Base-by-base conservation (phyloP, 2,329 filamentous ascomycete species). In the Ophiostoma perfectum region DNA sequence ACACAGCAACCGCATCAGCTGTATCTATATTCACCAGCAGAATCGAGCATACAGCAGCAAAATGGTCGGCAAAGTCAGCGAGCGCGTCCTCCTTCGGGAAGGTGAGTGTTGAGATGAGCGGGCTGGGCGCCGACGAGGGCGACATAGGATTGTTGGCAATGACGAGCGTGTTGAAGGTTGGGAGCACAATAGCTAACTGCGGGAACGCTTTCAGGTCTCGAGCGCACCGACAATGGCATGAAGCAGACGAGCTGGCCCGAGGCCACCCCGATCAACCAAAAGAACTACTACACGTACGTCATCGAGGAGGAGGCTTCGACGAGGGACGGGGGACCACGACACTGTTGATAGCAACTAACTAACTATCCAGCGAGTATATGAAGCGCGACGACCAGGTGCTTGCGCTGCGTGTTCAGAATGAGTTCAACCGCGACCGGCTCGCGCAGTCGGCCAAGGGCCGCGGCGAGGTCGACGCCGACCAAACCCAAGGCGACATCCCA, bases 191-290 rank as follows among this genome's bases (percentile, higher is more conserved):
- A 11, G 16, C 55, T 36, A 27, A 8, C 16, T n/a, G 55, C 39
- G 8, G 36, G 58, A 42, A 41, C 41, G 2, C 41, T n/a, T n/a
- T 4, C 77, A 97, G 94, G 95, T 73, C 88, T 99, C 72, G 92
- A 96, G 81, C 87, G 94, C 77, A 98, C 95, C 70, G 95, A 99
- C 82, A 99, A 99, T 86, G 93, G 94, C 80, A 94, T 99, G 90
- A 95, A 93, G 76, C 87, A 95, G 76, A 91, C 93, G 64, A 96
- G 86, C 78, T 99, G 95, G 94, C 94, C 95, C 9, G 90, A 95
- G 76, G 88, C 97, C 69, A 85, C 87, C 60, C 92, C 95, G 75
- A 99, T 99, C 80, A 99, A 99, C 77, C 95, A 99, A 79, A 99
- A 99, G 82, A 99, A 99, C 79, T 99, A 99, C 79, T 97, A 97